Evolutionary conservation across 805 yeast species (phyloP), one percentile per base, ranked within the genome.

Genomic region (Yamadazyma laniorum): DNA sequence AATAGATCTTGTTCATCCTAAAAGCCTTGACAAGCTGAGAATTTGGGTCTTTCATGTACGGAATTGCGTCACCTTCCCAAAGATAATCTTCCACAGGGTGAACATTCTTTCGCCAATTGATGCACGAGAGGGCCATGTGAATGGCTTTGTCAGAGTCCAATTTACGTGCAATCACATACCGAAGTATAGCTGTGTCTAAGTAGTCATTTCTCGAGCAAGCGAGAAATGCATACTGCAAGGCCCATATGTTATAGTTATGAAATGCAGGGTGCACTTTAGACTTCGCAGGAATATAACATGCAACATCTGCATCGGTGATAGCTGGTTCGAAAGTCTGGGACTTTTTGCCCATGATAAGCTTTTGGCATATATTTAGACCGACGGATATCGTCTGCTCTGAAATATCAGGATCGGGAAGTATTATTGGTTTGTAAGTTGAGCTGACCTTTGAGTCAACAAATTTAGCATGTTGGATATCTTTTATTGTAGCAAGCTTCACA

Each of bases 111-210:
- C 96, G 77, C 95, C 96, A 89, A 44, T 74, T 67, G 47, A 88
- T 56, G 6, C 91, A 79, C 42, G 72, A 66, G 9, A 82, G 70
- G 33, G 87, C 52, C 95, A 87, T 86, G 13, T 67, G 65, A 41
- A 85, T 56, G 0, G 88, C 70, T 51, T 79, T 76, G 48, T 78
- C 80, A n/a, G 79, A 67, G 48, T 83, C 77, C 80, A 85, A 84
- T 59, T 87, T 86, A 59, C 95, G 78, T 22, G 95, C 95, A 46
- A 93, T 72, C 16, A 85, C 58, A 53, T 80, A 89, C 51, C 95
- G 72, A 50, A 89, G 66, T 23, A 86, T 32, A 45, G 80, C 59
- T 48, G 84, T 81, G 60, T 91, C 99, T 2, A 95, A 85, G 35
- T 80, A 70, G 55, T 90, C 97, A 28, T 79, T 74, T 59, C 90